Base-by-base conservation (phyloP, 2,329 filamentous ascomycete species). In the Colletotrichum sp. region DNA sequence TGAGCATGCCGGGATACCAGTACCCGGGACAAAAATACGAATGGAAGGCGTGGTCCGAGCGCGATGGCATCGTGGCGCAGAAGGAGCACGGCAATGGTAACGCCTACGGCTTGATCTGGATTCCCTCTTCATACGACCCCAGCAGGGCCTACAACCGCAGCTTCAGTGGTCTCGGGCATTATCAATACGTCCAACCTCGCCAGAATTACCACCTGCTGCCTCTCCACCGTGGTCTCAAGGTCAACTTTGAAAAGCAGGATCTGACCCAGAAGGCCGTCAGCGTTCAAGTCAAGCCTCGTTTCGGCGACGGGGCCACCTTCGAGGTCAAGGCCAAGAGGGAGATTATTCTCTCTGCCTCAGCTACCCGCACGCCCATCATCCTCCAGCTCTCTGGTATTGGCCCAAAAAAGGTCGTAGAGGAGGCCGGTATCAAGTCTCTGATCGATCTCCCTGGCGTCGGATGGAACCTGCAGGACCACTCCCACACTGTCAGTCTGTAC, bases 391-490 rank as follows among this genome's bases (percentile, higher is more conserved):
- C 55, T 2, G 55, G 55, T 7, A 59, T 59, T n/a, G 55, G 55
- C 21, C 55, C 55, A 6, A 59, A 59, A 1, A 59, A 28, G 24
- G 7, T 28, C 24, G 7, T 59, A 18, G 24, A 28, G 26, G 55
- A 59, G 13, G 55, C 55, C 9, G 55, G 55, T 12, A 28, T 59
- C 55, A 59, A 59, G 55, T 28, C 55, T 59, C 24, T 59, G 5
- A 59, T 64, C 18, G 18, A 64, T n/a, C 61, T 64, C 0, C 75
- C 76, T 64, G 61, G 61, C 57, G 78, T 79, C 8, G 71, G 72
- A 13, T 34, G 21, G 65, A 85, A 85, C 74, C 81, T 85, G 43
- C 83, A 85, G 75, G 84, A 86, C 67, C 84, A 86, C 66, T 80
- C 81, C 6, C 78, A 75, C 18, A 59, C 55, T 59, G 5, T 59